Conservation (phyloP, 2,329 filamentous ascomycete genomes). For the Aspergillus candidus region DNA sequence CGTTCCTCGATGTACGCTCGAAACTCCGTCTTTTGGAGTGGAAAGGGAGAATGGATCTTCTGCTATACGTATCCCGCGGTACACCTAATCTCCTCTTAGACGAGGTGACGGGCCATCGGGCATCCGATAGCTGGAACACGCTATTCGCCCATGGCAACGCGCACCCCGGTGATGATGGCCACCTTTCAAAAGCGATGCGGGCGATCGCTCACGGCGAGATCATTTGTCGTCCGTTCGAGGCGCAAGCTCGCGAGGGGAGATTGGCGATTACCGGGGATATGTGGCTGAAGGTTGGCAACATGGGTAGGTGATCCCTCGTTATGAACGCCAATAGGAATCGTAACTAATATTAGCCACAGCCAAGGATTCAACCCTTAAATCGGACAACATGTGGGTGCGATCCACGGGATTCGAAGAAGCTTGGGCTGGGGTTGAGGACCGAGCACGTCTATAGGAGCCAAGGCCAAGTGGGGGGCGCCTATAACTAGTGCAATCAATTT, state of each 20-base stretch:
- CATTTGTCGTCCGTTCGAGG: constrained; percentile 37
- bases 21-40: constrained; percentile 72
- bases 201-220: constrained; percentile 61
- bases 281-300: constrained; percentile 43
- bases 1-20: constrained; percentile 54
- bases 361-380: constrained; percentile 31
- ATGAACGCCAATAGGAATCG: not conserved
- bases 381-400: constrained; percentile 31
- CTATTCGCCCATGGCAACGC: constrained; percentile 43
- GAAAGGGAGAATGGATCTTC: constrained; percentile 70
- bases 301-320: constrained; percentile 28
- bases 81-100: constrained; percentile 55
- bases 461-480: not conserved
- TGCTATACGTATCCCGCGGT: constrained; percentile 65
- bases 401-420: constrained; percentile 39
- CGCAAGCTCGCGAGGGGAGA: constrained; percentile 16
- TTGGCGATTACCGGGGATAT: constrained; percentile 37
- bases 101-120: constrained; percentile 56
- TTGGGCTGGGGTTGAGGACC: constrained; percentile 27
- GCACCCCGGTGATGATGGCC: constrained; percentile 64
- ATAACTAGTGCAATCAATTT: not conserved
- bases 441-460: constrained; percentile 14
- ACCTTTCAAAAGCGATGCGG: constrained; percentile 68
- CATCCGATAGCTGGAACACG: constrained; percentile 45
- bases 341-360: constrained; percentile 18